These are phyloP conservation scores for Aspergillus persii DNA, from an alignment of 2,329 filamentous ascomycete genomes.

Conservation along the genomic window DNA sequence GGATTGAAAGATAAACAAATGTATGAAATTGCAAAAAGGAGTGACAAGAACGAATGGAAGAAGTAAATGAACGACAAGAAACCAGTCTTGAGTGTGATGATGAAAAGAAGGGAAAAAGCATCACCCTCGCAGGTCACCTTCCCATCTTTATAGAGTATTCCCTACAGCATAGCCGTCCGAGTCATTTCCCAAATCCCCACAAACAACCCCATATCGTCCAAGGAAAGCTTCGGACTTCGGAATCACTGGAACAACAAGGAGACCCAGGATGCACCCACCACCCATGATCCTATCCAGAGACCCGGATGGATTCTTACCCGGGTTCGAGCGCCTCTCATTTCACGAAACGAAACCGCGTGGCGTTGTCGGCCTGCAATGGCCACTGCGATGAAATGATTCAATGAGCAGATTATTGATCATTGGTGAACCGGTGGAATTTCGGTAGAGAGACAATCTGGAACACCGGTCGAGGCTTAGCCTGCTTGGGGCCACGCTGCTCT, in stretches of 20 bases:
- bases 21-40: neutral
- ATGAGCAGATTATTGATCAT: neutral
- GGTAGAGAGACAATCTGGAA: neutral
- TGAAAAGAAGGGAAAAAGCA: neutral
- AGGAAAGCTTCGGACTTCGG: neutral
- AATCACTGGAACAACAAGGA: neutral
- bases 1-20: neutral
- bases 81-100: conserved; percentile 11
- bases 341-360: neutral
- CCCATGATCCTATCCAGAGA: neutral
- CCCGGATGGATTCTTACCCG: neutral
- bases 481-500: neutral
- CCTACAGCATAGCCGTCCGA: neutral
- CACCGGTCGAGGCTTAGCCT: neutral
- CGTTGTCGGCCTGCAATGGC: neutral
- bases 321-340: neutral
- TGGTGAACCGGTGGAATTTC: neutral
- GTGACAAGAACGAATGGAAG: neutral
- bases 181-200: neutral
- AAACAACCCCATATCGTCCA: neutral
- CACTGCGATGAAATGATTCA: neutral
- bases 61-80: conserved; percentile 8
- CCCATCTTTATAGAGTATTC: neutral
- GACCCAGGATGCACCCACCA: neutral
- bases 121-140: neutral